A percentile compares a stretch with the other conserved stretches of the same genome.
phyloP scores from a whole-genome alignment of 805 yeast species.

The Schwanniomyces yamadae region DNA sequence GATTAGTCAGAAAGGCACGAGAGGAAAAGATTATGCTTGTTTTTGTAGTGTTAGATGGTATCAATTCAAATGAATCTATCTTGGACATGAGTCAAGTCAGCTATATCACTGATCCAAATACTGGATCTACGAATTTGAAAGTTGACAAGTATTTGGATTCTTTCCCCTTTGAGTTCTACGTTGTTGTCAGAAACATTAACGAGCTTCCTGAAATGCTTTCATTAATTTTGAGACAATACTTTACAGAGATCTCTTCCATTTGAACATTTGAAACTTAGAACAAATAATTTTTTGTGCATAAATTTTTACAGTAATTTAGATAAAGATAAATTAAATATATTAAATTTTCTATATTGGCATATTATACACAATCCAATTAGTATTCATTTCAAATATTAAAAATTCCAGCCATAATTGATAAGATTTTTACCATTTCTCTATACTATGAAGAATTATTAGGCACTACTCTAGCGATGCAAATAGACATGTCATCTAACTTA shows the following conservation, averaged over 20 bases:
- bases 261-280: conserved; percentile 1
- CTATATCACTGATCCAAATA: conserved; percentile 61
- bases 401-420: neutral
- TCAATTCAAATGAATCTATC: conserved; percentile 79
- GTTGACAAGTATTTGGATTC: conserved; percentile 85
- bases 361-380: neutral
- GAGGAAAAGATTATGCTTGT: conserved; percentile 93
- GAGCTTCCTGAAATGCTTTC: conserved; percentile 93
- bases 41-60: conserved; percentile 90
- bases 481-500: conserved; percentile 53
- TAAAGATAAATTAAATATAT: conserved; percentile 1
- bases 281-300: conserved; percentile 1
- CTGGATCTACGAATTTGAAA: conserved; percentile 69
- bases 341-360: neutral
- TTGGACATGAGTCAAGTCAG: conserved; percentile 92
- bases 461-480: conserved; percentile 47
- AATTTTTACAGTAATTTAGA: conserved; percentile 1
- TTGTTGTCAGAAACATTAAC: conserved; percentile 82
- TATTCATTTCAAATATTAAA: conserved; percentile 2
- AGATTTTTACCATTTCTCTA: conserved; percentile 3
- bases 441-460: conserved; percentile 10
- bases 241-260: conserved; percentile 54
- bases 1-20: conserved; percentile 86
- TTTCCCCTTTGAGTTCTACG: conserved; percentile 96
- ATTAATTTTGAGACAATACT: conserved; percentile 86